A percentile compares a stretch with the other conserved stretches of the same genome.
Conservation (phyloP, 257 asterid genomes). For the Lithospermum erythrorhizon region DNA sequence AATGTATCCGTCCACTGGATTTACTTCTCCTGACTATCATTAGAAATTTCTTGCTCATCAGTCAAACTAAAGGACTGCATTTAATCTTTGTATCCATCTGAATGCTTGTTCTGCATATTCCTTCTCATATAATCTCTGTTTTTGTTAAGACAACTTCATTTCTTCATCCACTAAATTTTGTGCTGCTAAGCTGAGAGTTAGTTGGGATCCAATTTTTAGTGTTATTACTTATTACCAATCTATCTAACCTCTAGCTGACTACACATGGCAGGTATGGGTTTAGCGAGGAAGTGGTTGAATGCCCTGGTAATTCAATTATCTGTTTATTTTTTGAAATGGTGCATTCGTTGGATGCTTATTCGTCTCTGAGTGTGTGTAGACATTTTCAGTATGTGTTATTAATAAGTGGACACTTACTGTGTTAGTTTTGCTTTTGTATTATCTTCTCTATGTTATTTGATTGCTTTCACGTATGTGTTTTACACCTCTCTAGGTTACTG, state of each 20-base stretch:
- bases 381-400: neutral
- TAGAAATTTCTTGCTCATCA: too few species aligned
- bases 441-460: neutral
- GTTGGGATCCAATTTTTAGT: neutral
- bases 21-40: too few species aligned
- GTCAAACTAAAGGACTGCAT: too few species aligned
- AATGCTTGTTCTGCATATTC: neutral
- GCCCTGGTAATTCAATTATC: conserved; percentile 54
- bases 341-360: neutral
- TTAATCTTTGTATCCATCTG: too few species aligned
- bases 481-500: conserved; percentile 55
- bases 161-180: neutral
- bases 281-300: conserved; percentile 77
- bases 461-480: conserved; percentile 1
- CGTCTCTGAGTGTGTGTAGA: neutral
- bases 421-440: neutral
- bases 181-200: neutral
- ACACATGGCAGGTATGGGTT: conserved; percentile 70
- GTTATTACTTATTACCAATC: conserved; percentile 1
- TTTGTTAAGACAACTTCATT: neutral
- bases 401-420: neutral
- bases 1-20: neutral
- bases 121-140: neutral
- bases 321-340: conserved; percentile 2
- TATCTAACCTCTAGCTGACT: conserved; percentile 19